Evolutionary conservation across 1,284 basidiomycete genomes (phyloP).

Genomic region (Flammula alnicola): DNA sequence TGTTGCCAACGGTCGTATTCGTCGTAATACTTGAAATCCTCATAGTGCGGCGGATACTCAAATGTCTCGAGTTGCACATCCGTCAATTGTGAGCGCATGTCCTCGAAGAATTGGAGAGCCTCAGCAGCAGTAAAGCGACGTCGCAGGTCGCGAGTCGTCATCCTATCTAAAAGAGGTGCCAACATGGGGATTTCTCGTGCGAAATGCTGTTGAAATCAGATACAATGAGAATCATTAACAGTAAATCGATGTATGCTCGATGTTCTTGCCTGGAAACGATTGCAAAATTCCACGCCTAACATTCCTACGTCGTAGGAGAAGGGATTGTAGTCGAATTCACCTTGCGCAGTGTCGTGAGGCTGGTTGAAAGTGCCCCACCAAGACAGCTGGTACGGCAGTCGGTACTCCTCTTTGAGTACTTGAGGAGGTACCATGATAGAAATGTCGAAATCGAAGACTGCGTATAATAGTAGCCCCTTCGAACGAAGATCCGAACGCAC

Average conservation of each 20-base stretch:
- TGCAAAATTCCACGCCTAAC: slow-evolving; percentile 22
- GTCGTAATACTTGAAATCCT: not conserved
- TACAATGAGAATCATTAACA: not conserved
- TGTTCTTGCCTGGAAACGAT: slow-evolving; percentile 17
- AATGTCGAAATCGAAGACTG: slow-evolving; percentile 25
- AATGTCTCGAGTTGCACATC: not conserved
- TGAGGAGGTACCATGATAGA: slow-evolving; percentile 23
- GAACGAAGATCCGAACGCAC: slow-evolving; percentile 9
- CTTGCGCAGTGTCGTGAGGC: slow-evolving; percentile 25
- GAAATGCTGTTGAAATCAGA: slow-evolving; percentile 24
- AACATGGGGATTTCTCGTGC: slow-evolving; percentile 24
- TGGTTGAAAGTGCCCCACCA: slow-evolving; percentile 10
- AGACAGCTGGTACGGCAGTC: slow-evolving; percentile 20
- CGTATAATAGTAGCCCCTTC: slow-evolving; percentile 14
- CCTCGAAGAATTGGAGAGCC: slow-evolving; percentile 30
- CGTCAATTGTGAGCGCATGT: slow-evolving; percentile 5
- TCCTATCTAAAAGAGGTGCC: slow-evolving; percentile 30
- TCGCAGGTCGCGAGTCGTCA: slow-evolving; percentile 27
- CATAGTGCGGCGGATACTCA: not conserved
- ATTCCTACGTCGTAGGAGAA: slow-evolving; percentile 31
- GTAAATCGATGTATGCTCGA: not conserved
- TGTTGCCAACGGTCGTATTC: slow-evolving; percentile 12
- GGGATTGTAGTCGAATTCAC: slow-evolving; percentile 32
- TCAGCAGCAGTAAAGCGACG: slow-evolving; percentile 29
- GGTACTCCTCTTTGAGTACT: slow-evolving; percentile 8